phyloP scores from a whole-genome alignment of 1,284 basidiomycete genomes.

The Leucoagaricus sp. region DNA sequence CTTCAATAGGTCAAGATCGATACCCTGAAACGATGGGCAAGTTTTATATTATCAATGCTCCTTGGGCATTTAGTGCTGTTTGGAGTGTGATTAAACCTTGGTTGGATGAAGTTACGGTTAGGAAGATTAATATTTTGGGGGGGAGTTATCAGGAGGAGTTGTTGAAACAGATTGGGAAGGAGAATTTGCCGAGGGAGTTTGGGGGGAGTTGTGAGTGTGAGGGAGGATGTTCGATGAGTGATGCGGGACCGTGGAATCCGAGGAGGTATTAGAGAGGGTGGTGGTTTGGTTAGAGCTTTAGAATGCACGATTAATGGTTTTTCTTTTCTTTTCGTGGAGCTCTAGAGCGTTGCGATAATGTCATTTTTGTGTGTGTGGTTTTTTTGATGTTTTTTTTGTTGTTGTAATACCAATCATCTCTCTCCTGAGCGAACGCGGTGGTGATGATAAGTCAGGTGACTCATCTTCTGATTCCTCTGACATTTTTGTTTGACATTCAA shows the following conservation, averaged over 20 bases:
- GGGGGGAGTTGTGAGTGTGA: slow-evolving; percentile 83
- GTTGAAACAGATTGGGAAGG: slow-evolving; percentile 77
- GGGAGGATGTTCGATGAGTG: slow-evolving; percentile 86
- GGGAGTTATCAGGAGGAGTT: slow-evolving; percentile 67
- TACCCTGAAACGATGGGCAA: slow-evolving; percentile 96
- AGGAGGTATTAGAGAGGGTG: neutral
- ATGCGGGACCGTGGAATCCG: slow-evolving; percentile 92
- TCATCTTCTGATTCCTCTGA: too few relatives aligned
- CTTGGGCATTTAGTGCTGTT: slow-evolving; percentile 89
- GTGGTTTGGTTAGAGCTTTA: too few relatives aligned
- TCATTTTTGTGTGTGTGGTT: too few relatives aligned
- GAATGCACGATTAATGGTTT: too few relatives aligned
- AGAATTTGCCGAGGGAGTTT: slow-evolving; percentile 85
- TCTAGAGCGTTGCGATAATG: too few relatives aligned
- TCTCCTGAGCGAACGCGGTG: too few relatives aligned
- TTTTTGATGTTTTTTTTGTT: too few relatives aligned
- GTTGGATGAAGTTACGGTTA: slow-evolving; percentile 94
- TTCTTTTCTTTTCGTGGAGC: too few relatives aligned
- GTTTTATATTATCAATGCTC: slow-evolving; percentile 95
- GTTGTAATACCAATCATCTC: too few relatives aligned
- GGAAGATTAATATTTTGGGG: slow-evolving; percentile 88
- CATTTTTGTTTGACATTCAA: too few relatives aligned
- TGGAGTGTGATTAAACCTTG: slow-evolving; percentile 92
- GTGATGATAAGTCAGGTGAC: too few relatives aligned
- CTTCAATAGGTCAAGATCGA: slow-evolving; percentile 86